Evolutionary conservation across 768 basidiomycete species (phyloP), one percentile per base, ranked within the genome.

Genomic region (Leccinum fibrillosum): DNA sequence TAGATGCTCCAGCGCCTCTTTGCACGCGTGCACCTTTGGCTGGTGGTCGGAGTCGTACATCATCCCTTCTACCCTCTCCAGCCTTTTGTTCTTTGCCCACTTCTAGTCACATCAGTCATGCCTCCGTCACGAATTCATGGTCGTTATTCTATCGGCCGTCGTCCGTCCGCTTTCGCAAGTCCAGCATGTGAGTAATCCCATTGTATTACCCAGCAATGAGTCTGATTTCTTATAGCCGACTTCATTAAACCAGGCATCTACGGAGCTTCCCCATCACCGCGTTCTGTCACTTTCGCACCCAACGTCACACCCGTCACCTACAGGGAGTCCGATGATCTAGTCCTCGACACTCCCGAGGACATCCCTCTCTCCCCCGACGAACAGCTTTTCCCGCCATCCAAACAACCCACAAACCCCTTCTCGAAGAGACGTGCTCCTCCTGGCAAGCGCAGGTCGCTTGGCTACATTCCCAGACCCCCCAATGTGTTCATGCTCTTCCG

Each of bases 401-500:
- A 76, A 17, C 66, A 71, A 0, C 77, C 79, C 0, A 67, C 76
- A 0, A 74, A 75, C 11, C 65, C 77, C 0, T 71, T 77, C 3
- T 66, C 79, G 0, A 76, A 81, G 49, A 75, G 80, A 62, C 80
- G 84, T 0, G 74, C 69, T 2, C 85, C 85, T 1, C 85, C 83
- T 0, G 84, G 82, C 59, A 88, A 86, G 75, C 80, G 85, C 49
- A 79, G 80, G 53, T 89, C 73, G 75, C 85, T 86, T 58, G 61
- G 80, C 61, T 68, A 69, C 42, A 68, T 64, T 30, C 66, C 64
- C 8, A 68, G 65, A 35, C 69, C 64, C 21, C 66, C 67, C 0
- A 74, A 75, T n/a, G 72, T 72, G 0, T 74, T 75, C 64, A 75
- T 75, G 71, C 64, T 75, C 37, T 74, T 74, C 64, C 72, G 73